Conservation (phyloP, 306 rosid genomes). For the Begonia fuchsioides region DNA sequence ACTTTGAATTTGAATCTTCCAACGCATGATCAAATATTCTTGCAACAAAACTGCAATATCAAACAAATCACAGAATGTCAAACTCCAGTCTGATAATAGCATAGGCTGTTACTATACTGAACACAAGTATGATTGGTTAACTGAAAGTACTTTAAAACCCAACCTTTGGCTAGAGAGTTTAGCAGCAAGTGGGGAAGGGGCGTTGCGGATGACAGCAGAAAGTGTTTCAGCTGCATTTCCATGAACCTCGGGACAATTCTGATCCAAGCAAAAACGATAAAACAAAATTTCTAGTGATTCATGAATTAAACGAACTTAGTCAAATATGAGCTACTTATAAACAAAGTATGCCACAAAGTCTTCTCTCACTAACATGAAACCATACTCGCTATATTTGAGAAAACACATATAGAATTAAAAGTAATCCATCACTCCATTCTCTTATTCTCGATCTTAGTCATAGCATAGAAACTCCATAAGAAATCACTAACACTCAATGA, state of each 20-base stretch:
- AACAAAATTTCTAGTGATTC: conserved; percentile 10
- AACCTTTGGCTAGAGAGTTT: conserved; percentile 94
- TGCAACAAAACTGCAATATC: conserved; percentile 65
- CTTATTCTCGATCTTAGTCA: not conserved
- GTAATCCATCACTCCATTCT: too few species aligned
- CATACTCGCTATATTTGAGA: not conserved
- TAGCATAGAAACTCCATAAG: too few species aligned
- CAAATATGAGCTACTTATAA: not conserved
- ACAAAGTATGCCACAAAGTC: not conserved
- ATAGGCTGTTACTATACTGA: too few species aligned
- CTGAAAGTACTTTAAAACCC: conserved; percentile 12
- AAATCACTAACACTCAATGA: too few species aligned
- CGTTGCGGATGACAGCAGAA: conserved; percentile 67
- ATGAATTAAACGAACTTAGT: conserved; percentile 1
- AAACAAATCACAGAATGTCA: conserved; percentile 5
- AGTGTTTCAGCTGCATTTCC: conserved; percentile 91
- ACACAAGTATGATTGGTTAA: not conserved
- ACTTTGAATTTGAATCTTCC: conserved; percentile 76
- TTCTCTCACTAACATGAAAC: not conserved
- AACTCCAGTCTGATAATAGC: not conserved
- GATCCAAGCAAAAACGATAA: conserved; percentile 19
- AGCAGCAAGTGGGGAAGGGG: conserved; percentile 73
- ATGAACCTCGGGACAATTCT: conserved; percentile 92
- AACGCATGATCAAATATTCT: conserved; percentile 72
- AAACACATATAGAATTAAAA: too few species aligned